Base-by-base conservation (phyloP, 2,329 filamentous ascomycete genomes). In the Pyrenophora seminiperda region DNA sequence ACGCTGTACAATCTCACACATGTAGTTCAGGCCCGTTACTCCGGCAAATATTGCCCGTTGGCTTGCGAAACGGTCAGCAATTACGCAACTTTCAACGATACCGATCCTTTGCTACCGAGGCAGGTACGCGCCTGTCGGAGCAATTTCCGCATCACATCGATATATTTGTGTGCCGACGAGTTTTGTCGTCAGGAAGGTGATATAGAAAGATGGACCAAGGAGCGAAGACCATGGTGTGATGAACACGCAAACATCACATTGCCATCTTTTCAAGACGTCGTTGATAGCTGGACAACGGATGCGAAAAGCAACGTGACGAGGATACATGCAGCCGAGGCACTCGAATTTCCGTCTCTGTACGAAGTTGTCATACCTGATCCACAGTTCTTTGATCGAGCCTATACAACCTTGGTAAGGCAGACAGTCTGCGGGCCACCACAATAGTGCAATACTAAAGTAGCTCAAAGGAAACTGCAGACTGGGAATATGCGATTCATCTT, bases 21-120 rank as follows among this genome's bases (percentile, higher is more conserved):
- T 56, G 55, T 49, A 49, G 50, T 50, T 14, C 18, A 34, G n/a
- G 54, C 62, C 20, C 29, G 61, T 7, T 47, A 57, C 14, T 49
- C 57, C 4, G 62, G 67, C 6, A 61, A 58, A 20, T 66, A 56
- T 43, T 72, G 68, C 41, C 68, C 68, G 31, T 50, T 54, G 34
- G 63, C 62, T 27, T 72, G 68, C 54, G 62, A 67, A 15, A 62
- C 67, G 5, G 60, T 49, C 1, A 44, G 70, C 34, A 61, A 62
- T 34, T 70, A 69, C 40, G 61, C 59, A 24, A 63, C 61, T 10
- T 72, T 70, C 55, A 69, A 69, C 50, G 68, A 72, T 46, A 70
- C 66, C 10, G 53, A 61, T 37, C 39, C 57, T 29, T 61, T 50
- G 41, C 47, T 62, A 22, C 63, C 65, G 27, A 63, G 59, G 40